Evolutionary conservation across 306 rosid species (phyloP).

Genomic region (Cicer cuneatum): DNA sequence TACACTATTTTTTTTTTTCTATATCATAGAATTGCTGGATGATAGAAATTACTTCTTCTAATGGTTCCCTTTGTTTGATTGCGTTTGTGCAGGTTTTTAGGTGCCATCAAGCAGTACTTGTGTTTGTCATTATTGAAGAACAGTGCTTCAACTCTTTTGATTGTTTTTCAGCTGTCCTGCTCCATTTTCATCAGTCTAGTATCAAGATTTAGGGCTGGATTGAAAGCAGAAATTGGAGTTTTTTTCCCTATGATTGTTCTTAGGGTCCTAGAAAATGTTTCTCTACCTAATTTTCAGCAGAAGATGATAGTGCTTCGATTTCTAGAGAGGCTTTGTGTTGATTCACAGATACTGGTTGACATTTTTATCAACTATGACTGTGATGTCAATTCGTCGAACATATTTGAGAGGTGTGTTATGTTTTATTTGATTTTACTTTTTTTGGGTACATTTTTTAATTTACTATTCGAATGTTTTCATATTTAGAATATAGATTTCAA

Average conservation of each 20-base stretch:
- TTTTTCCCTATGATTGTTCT: slow-evolving; percentile 99
- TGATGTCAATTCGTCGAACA: slow-evolving; percentile 99
- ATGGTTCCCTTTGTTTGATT: slow-evolving; percentile 52
- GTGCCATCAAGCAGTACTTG: slow-evolving; percentile 98
- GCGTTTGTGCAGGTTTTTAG: slow-evolving; percentile 85
- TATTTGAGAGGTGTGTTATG: slow-evolving; percentile 88
- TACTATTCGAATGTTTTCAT: slow-evolving; percentile 28
- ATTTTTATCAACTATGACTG: slow-evolving; percentile 96
- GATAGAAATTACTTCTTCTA: slow-evolving; percentile 38
- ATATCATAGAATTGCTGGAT: slow-evolving; percentile 17
- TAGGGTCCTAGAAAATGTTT: slow-evolving; percentile 95
- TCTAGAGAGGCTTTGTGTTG: slow-evolving; percentile 87
- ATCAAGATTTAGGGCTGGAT: slow-evolving; percentile 95
- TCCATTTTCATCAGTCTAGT: slow-evolving; percentile 98
- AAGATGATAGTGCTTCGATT: slow-evolving; percentile 98
- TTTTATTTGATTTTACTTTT: slow-evolving; percentile 32
- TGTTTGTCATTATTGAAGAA: slow-evolving; percentile 97
- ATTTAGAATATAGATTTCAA: slow-evolving; percentile 38
- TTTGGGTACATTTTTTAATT: slow-evolving; percentile 16
- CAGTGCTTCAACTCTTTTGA: slow-evolving; percentile 96
- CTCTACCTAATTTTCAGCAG: slow-evolving; percentile 98
- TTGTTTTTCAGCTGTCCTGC: slow-evolving; percentile 95
- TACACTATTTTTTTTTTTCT: slow-evolving; percentile 17
- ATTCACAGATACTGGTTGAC: slow-evolving; percentile 97
- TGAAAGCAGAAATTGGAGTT: slow-evolving; percentile 99